A percentile compares a stretch with the other conserved stretches of the same genome.
phyloP scores from a whole-genome alignment of 805 yeast genomes.

The Isabelozyma heimii region DNA sequence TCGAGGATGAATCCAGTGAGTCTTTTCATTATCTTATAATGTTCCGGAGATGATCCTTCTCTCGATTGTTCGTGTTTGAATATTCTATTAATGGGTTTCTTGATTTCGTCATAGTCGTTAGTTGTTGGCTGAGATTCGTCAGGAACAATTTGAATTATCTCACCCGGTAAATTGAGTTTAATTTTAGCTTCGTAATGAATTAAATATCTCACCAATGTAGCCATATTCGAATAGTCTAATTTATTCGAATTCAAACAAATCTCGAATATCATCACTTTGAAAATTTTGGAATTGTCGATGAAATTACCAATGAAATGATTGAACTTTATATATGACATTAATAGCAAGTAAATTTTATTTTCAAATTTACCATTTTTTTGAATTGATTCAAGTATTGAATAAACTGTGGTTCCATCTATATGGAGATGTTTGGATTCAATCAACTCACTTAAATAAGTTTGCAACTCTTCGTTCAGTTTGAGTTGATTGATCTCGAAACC shows the following conservation, averaged over 20 bases:
- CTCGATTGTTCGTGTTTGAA: slow-evolving; percentile 2
- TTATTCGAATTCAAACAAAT: background rate
- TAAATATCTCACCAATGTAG: slow-evolving; percentile 3
- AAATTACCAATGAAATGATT: background rate
- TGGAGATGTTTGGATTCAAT: background rate
- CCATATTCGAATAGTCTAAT: background rate
- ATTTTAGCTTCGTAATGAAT: slow-evolving; percentile 11
- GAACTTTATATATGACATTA: background rate
- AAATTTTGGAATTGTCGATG: slow-evolving; percentile 1
- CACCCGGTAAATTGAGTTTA: slow-evolving; percentile 11
- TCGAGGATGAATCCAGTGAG: slow-evolving; percentile 8
- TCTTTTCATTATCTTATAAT: slow-evolving; percentile 13
- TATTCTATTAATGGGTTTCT: background rate
- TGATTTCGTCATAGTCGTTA: background rate
- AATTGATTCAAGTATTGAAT: slow-evolving; percentile 2
- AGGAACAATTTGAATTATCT: background rate
- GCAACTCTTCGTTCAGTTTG: background rate
- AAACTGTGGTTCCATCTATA: slow-evolving; percentile 3
- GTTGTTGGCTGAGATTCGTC: background rate
- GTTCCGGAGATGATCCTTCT: slow-evolving; percentile 9
- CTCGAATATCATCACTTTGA: slow-evolving; percentile 1
- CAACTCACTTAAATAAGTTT: background rate
- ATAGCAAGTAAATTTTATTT: background rate
- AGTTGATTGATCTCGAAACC: slow-evolving; percentile 6
- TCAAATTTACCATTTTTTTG: slow-evolving; percentile 1